Percentiles rank a stretch among this genome's conserved stretches.
These are phyloP conservation scores for Sordariomycetes sp. DNA, from an alignment of 2,329 filamentous ascomycete species.

Conservation along the genomic window DNA sequence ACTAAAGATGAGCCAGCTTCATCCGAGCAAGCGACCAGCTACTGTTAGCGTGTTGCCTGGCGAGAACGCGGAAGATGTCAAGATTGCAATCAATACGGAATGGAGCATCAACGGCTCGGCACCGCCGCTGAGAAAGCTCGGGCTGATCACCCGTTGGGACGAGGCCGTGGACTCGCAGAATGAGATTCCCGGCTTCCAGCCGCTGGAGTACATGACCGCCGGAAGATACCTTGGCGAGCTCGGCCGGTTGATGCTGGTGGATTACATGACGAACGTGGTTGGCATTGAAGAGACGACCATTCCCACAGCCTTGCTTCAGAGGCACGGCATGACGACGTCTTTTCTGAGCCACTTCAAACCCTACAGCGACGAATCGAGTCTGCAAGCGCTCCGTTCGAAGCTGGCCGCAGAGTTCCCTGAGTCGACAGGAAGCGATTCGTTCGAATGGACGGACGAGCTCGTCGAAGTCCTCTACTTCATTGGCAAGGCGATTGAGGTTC, in stretches of 20 bases:
- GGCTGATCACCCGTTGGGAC: conserved; percentile 65
- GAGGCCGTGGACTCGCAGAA: conserved; percentile 54
- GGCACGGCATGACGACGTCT: conserved; percentile 59
- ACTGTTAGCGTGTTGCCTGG: conserved; percentile 39
- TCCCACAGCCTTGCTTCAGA: conserved; percentile 43
- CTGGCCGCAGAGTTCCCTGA: conserved; percentile 45
- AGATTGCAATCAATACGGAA: conserved; percentile 73
- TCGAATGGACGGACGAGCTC: conserved; percentile 53
- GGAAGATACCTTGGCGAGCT: conserved; percentile 72
- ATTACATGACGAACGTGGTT: conserved; percentile 45
- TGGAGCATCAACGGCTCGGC: conserved; percentile 73
- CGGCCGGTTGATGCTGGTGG: conserved; percentile 59
- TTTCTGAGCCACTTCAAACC: conserved; percentile 65
- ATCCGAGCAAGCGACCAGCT: conserved; percentile 50
- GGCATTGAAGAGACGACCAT: conserved; percentile 32
- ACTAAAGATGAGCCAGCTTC: conserved; percentile 53
- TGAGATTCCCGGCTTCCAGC: conserved; percentile 67
- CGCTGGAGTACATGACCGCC: conserved; percentile 77
- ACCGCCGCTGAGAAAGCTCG: conserved; percentile 52
- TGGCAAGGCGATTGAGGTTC: conserved; percentile 59
- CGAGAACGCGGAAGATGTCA: conserved; percentile 39
- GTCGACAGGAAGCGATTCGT: conserved; percentile 31
- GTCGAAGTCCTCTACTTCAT: conserved; percentile 55
- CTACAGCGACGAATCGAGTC: conserved; percentile 23
- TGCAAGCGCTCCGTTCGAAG: conserved; percentile 31